phyloP scores from a whole-genome alignment of 371 early-diverging fungal genomes.

The Thermomucor indicae-seudaticae region DNA sequence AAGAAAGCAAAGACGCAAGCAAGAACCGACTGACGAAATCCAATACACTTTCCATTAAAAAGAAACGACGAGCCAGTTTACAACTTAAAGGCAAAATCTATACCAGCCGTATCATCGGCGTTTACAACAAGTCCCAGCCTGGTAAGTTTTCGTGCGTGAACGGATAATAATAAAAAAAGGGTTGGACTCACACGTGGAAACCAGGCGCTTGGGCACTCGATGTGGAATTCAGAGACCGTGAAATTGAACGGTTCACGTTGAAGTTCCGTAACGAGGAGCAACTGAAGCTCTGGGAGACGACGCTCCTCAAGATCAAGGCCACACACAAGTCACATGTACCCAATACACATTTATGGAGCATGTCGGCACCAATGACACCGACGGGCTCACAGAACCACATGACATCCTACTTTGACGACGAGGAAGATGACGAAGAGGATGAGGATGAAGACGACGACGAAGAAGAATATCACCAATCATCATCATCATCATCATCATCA shows the following conservation, averaged over 20 bases:
- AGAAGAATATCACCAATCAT: constrained; percentile 21
- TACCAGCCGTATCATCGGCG: constrained; percentile 18
- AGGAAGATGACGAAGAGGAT: constrained; percentile 39
- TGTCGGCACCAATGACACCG: constrained; percentile 17
- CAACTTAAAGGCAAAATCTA: constrained; percentile 80
- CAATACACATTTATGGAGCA: constrained; percentile 39
- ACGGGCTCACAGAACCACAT: constrained; percentile 18
- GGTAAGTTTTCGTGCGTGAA: constrained; percentile 6
- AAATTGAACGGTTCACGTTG: constrained; percentile 79
- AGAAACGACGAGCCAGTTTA: constrained; percentile 45
- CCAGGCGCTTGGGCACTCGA: constrained; percentile 53
- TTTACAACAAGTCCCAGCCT: constrained; percentile 16
- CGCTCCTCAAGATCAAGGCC: constrained; percentile 45
- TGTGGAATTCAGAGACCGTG: constrained; percentile 78
- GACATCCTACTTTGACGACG: constrained; percentile 18
- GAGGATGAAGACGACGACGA: constrained; percentile 30
- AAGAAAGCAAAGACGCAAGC: constrained; percentile 52
- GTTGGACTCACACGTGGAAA: constrained; percentile 2
- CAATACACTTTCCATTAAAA: constrained; percentile 32
- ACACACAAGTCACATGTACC: constrained; percentile 26
- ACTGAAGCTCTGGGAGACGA: constrained; percentile 80
- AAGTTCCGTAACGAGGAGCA: constrained; percentile 91
- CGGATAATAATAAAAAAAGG: neutral
- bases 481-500: too few species aligned
- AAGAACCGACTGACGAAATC: constrained; percentile 32